Base-by-base conservation (phyloP, 208 protist species). In the Trichomonas gallinae region DNA sequence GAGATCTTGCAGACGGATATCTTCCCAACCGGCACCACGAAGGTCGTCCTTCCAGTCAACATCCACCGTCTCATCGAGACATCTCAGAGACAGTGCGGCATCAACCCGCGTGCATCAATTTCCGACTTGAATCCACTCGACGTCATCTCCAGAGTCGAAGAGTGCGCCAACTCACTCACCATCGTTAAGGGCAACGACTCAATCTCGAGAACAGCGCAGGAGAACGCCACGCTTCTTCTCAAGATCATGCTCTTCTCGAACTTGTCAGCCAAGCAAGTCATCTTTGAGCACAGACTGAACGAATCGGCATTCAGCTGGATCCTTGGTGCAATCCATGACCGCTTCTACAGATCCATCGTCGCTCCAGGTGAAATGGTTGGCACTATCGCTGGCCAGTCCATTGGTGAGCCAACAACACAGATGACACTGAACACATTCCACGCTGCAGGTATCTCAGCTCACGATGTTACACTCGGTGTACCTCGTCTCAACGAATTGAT, bases 381-480 rank as follows among this genome's bases (percentile, higher is more conserved):
- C 82, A 98, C 98, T 31, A 98, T 99, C 51, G 99, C 99, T 34
- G 99, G 99, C 21, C 99, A 99, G 98, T 99, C 98, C 13, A 99
- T 99, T 96, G 99, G 99, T 48, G 99, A 99, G 97, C 99, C 99
- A 23, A 99, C 99, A 2, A 99, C 99, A 89, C 99, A 99, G 97
- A 99, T 99, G 99, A 99, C 99, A 17, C 98, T 99, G 9, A 99
- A 99, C 97, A 99, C 99, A 46, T 99, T 99, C 98, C 99, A 99
- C 98, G 99, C 99, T 97, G 99, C 99, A 51, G 99, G 99, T 97
- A 99, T 99, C 93, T 99, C 99, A 10, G 98, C 98, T 85, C 99
- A 99, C 97, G 99, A 99, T 97, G 99, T 99, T 38, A 99, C 99
- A 9, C 98, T 99, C 42, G 99, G 99, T 97, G 99, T 99, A 45